phyloP scores from a whole-genome alignment of 2,329 filamentous ascomycete genomes.

The Pleomassaria siparia region DNA sequence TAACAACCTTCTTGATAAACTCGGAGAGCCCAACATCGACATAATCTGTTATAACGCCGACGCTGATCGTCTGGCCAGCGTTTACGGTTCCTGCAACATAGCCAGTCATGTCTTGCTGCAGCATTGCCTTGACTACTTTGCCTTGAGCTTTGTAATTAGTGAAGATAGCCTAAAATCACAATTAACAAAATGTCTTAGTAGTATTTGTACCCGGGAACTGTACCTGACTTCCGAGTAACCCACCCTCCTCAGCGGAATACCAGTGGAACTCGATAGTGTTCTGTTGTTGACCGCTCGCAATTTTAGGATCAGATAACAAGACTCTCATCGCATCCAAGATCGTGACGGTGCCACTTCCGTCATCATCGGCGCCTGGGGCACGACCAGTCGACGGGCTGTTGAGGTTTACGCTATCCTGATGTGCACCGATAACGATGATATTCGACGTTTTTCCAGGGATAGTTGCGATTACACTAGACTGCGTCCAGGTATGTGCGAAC shows the following conservation, averaged over 20 bases:
- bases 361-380: conserved; percentile 89
- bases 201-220: no score
- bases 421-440: conserved; percentile 83
- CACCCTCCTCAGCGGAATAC: conserved; percentile 91
- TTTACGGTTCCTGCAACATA: conserved; percentile 78
- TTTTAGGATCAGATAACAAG: conserved; percentile 67
- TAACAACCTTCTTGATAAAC: conserved; percentile 86
- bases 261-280: conserved; percentile 97
- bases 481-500: conserved; percentile 81
- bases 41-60: conserved; percentile 89
- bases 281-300: conserved; percentile 67
- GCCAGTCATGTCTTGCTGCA: conserved; percentile 93
- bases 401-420: conserved; percentile 92
- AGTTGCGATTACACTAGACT: conserved; percentile 84
- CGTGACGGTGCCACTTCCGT: conserved; percentile 86
- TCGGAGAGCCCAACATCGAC: conserved; percentile 77
- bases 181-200: no score
- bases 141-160: conserved; percentile 70
- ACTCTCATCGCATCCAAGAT: conserved; percentile 87
- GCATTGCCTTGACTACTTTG: conserved; percentile 85
- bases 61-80: conserved; percentile 75
- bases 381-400: conserved; percentile 77
- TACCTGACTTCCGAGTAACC: conserved; percentile 81
- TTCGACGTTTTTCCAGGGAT: conserved; percentile 81
- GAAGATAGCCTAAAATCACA: no score